Base-by-base conservation (phyloP, 257 asterid genomes). In the Ligustrum vulgare region DNA sequence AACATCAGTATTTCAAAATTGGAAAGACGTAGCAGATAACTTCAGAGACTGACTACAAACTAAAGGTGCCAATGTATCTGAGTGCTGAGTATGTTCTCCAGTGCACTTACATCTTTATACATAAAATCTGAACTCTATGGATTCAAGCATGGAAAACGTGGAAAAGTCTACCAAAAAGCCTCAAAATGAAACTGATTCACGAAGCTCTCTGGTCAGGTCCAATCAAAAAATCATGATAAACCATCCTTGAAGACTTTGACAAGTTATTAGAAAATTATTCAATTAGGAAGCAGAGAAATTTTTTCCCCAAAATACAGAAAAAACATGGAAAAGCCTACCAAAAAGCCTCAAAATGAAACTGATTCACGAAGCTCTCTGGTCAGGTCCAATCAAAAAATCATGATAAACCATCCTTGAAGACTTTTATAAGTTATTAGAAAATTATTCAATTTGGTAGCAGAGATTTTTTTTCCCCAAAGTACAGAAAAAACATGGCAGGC, bases 111-210 rank as follows among this genome's bases (percentile, higher is more conserved):
- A 47, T 70, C 63, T 70, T 58, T 37, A 22, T n/a, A 39, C 73
- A 63, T 34, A 79, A 67, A 67, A 56, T 77, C 76, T 63, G 76
- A 79, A 67, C 75, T 56, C 49, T 62, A 13, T 18, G 37, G 39
- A 37, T 79, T 74, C 82, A 23, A 51, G 45, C 36, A 37, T 32
- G 66, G 66, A 31, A 20, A 67, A 71, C 16, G 32, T 45, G 60
- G 32, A 20, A 58, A 37, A 36, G 34, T 58, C 67, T 28, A 63
- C 45, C 1, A 62, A 45, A 35, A 47, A 23, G 47, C 51, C 62
- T 47, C 20, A 3, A 75, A 41, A 23, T 6, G 62, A 70, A 70
- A 18, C 62, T 18, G 60, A 32, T 16, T 43, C 67, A 60, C 16
- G 10, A 70, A 43, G n/a, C 36, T 60, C 18, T 54, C 34, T 56